Base-by-base conservation (phyloP, 2,329 filamentous ascomycete species). In the Raffaelea arxii region DNA sequence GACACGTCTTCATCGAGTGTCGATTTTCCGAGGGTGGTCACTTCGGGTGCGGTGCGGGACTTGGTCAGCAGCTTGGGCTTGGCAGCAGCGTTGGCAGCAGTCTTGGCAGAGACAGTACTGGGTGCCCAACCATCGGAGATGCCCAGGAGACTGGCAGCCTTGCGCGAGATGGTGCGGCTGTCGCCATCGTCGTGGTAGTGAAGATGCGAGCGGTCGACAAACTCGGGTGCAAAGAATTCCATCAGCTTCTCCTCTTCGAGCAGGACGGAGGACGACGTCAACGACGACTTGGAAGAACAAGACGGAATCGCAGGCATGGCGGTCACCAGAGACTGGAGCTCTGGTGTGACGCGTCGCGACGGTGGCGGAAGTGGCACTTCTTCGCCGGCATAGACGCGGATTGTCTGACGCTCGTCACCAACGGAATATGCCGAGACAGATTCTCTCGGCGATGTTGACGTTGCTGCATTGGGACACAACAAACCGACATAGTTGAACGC, bases 401-500 rank as follows among this genome's bases (percentile, higher is more conserved):
- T 53, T 4, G 49, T 50, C 44, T 53, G 53, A 6, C 46, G 47
- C 21, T 30, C 32, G 7, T 36, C 32, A 16, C 19, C 32, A 16
- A n/a, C 32, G 32, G 7, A 12, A 6, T 36, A 12, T 6, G 16
- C 32, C 6, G 19, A 6, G 16, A 36, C 32, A n/a, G n/a, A n/a
- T n/a, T n/a, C 6, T 7, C 6, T 36, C 32, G 32, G 32, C 14
- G 7, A 32, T 32, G 10, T n/a, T 32, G 27, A 10, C 10, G 27
- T 32, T 16, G 9, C 27, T 9, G 16, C 27, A 32, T 9, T 16
- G 10, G 49, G 49, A 43, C 62, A 66, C 10, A 70, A 53, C 5
- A 61, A 58, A 39, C 59, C 59, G 44, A 80, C 63, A 60, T 80
- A 80, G 58, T 78, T 80, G 59, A 75, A 78, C 0, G 73, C 75